These are phyloP conservation scores for Lactarius vividus DNA, from an alignment of 768 basidiomycete genomes.

Conservation along the genomic window DNA sequence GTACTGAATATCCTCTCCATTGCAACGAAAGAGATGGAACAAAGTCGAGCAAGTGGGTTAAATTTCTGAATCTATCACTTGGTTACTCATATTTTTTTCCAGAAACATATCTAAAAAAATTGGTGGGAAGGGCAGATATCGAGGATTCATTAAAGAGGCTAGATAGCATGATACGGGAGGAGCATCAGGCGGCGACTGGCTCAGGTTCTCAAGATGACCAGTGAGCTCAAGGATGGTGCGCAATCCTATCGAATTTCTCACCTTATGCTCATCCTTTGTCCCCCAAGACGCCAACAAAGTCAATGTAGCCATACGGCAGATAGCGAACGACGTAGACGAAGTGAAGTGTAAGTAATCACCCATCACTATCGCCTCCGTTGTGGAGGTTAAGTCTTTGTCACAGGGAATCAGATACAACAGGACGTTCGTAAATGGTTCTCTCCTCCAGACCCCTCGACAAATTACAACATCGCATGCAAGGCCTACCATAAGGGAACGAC, in stretches of 20 bases:
- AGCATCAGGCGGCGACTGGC: background rate
- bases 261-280: background rate
- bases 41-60: background rate
- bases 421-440: background rate
- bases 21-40: background rate
- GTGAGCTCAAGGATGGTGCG: background rate
- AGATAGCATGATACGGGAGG: background rate
- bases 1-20: background rate
- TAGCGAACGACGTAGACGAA: too few species aligned
- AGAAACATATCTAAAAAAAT: background rate
- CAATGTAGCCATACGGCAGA: background rate
- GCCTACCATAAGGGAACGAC: background rate
- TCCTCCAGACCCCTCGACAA: background rate
- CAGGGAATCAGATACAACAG: background rate
- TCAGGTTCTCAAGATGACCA: background rate
- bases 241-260: background rate
- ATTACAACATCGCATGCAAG: background rate
- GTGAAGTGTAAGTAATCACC: background rate
- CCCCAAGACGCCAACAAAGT: background rate
- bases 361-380: background rate
- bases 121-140: background rate
- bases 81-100: background rate
- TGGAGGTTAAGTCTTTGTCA: background rate
- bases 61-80: background rate
- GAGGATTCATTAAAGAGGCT: background rate